Conservation (phyloP, 1,139 yeast species). For the Saccharomycopsis phalli region DNA sequence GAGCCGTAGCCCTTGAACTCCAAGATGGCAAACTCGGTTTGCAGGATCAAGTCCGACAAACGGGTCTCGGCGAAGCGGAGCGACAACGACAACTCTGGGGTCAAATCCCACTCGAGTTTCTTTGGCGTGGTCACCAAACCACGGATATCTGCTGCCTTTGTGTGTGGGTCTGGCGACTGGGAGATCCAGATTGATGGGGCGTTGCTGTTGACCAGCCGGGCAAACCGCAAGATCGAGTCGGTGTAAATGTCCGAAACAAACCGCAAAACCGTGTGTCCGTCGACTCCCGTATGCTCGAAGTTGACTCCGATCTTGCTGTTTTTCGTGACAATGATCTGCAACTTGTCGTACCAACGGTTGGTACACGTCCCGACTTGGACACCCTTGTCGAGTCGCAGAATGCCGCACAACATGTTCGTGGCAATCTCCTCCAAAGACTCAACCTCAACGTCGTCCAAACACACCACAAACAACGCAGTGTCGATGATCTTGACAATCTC, state of each 20-base stretch:
- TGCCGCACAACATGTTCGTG: slow-evolving; percentile 80
- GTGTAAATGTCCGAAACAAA: slow-evolving; percentile 88
- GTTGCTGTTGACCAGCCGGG: slow-evolving; percentile 70
- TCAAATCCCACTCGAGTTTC: slow-evolving; percentile 81
- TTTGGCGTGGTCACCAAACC: slow-evolving; percentile 45
- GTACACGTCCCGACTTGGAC: slow-evolving; percentile 91
- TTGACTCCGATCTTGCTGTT: slow-evolving; percentile 91
- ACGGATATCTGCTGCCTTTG: neutral
- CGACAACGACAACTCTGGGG: slow-evolving; percentile 67
- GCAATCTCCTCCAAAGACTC: slow-evolving; percentile 61
- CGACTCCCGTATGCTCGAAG: slow-evolving; percentile 93
- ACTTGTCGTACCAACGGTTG: slow-evolving; percentile 89
- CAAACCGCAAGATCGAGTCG: slow-evolving; percentile 81
- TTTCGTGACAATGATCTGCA: slow-evolving; percentile 81
- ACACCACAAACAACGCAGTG: slow-evolving; percentile 71
- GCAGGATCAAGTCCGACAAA: slow-evolving; percentile 77
- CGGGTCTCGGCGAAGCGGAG: slow-evolving; percentile 88
- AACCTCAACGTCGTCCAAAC: slow-evolving; percentile 70
- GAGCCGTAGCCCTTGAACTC: slow-evolving; percentile 75
- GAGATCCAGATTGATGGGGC: slow-evolving; percentile 72
- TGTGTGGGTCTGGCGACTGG: slow-evolving; percentile 29
- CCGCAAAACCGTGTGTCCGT: slow-evolving; percentile 86
- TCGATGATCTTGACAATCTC: slow-evolving; percentile 71
- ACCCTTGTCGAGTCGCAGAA: slow-evolving; percentile 70
- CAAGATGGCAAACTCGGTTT: slow-evolving; percentile 76